Conservation (phyloP, 805 yeast genomes). For the Candida sonorensis region DNA sequence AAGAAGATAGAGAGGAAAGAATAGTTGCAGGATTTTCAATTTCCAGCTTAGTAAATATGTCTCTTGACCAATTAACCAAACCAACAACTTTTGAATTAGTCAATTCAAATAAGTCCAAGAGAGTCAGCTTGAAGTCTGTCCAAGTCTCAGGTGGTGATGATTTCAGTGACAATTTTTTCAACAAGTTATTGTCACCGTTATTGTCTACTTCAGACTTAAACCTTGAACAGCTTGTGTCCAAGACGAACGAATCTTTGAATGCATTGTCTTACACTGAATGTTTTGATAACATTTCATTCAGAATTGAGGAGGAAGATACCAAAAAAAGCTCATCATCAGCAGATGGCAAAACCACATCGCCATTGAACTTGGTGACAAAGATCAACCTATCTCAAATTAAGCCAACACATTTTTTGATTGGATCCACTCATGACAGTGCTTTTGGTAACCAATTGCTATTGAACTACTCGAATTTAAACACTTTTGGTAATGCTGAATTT, state of each 20-base stretch:
- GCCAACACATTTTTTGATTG: conserved; percentile 25
- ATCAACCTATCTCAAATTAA: conserved; percentile 28
- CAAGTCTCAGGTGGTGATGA: conserved; percentile 25
- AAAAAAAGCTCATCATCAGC: conserved; percentile 1
- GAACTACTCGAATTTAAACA: conserved; percentile 37
- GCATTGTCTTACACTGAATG: conserved; percentile 22
- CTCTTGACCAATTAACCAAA: conserved; percentile 1
- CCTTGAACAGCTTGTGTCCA: conserved; percentile 32
- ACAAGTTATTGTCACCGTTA: conserved; percentile 39
- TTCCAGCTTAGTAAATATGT: not conserved
- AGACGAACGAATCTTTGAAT: conserved; percentile 13
- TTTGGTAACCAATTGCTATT: conserved; percentile 28
- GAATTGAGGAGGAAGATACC: conserved; percentile 11
- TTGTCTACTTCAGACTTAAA: conserved; percentile 32
- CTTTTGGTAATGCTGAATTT: conserved; percentile 65
- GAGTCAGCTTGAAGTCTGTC: conserved; percentile 24
- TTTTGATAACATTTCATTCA: conserved; percentile 19
- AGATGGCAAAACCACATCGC: too few relatives aligned
- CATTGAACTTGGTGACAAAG: conserved; percentile 27
- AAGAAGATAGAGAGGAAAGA: too few relatives aligned
- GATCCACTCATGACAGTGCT: conserved; percentile 29
- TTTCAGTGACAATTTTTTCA: conserved; percentile 35
- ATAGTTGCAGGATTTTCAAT: too few relatives aligned
- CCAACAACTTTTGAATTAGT: conserved; percentile 8
- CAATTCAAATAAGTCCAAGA: conserved; percentile 13